phyloP scores from a whole-genome alignment of 2,329 filamentous ascomycete genomes.

The Claviceps sp. region DNA sequence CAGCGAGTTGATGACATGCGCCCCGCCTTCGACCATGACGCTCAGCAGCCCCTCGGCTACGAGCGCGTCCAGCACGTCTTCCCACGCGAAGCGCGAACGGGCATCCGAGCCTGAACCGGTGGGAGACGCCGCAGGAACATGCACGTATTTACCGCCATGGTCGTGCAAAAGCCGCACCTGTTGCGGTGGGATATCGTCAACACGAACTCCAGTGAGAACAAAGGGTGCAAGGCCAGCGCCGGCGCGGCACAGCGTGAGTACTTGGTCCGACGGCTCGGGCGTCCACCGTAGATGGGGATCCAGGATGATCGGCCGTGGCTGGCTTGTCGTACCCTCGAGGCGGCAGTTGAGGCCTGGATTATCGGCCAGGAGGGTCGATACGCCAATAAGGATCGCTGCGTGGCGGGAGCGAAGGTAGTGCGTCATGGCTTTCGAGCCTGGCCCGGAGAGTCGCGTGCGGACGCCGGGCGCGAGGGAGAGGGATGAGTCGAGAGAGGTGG shows the following conservation, averaged over 20 bases:
- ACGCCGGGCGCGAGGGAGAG: slow-evolving; percentile 63
- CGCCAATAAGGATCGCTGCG: slow-evolving; percentile 74
- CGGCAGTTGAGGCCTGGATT: slow-evolving; percentile 78
- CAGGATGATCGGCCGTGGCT: slow-evolving; percentile 71
- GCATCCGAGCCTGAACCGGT: slow-evolving; percentile 21
- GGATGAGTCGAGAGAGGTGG: slow-evolving; percentile 74
- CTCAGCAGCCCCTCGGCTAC: slow-evolving; percentile 49
- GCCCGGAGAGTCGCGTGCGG: slow-evolving; percentile 74
- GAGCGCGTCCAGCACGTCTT: slow-evolving; percentile 46
- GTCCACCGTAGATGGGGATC: slow-evolving; percentile 70
- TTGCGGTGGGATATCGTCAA: slow-evolving; percentile 28
- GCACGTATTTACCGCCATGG: slow-evolving; percentile 40
- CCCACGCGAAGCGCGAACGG: slow-evolving; percentile 46
- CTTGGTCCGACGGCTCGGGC: slow-evolving; percentile 44
- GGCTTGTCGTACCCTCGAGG: slow-evolving; percentile 44
- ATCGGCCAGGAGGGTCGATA: slow-evolving; percentile 72
- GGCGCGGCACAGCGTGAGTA: slow-evolving; percentile 49
- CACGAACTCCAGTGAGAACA: slow-evolving; percentile 43
- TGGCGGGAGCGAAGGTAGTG: slow-evolving; percentile 76
- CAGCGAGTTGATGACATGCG: slow-evolving; percentile 65
- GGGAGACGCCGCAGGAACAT: slow-evolving; percentile 17
- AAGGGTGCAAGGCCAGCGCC: slow-evolving; percentile 61
- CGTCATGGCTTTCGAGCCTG: slow-evolving; percentile 80
- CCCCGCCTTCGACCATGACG: slow-evolving; percentile 89
- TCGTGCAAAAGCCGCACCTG: slow-evolving; percentile 29